Evolutionary conservation across 2,329 filamentous ascomycete genomes (phyloP).

Genomic region (Lecanicillium sp.): DNA sequence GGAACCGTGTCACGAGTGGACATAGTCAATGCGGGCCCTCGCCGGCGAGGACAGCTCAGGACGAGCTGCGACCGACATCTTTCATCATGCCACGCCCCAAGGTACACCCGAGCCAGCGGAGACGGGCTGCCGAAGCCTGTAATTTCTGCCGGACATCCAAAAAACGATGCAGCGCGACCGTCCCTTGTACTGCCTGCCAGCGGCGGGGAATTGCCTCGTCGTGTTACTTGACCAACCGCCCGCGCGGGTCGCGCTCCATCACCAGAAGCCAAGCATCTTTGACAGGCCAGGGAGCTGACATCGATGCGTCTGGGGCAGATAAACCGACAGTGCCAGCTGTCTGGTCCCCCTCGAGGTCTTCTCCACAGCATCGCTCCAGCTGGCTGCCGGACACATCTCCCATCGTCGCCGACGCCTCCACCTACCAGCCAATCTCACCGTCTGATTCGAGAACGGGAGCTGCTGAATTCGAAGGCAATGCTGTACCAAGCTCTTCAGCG

Average conservation of each 20-base stretch:
- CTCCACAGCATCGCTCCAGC: no score
- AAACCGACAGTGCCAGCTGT: no score
- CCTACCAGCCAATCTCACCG: slow-evolving; percentile 9
- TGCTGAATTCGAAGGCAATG: not conserved
- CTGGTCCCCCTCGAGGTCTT: no score
- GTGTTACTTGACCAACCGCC: slow-evolving; percentile 4
- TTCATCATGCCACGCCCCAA: slow-evolving; percentile 42
- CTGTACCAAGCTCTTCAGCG: not conserved
- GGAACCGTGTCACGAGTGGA: no score
- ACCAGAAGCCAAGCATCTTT: not conserved
- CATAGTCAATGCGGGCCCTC: no score
- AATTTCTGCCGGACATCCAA: slow-evolving; percentile 39
- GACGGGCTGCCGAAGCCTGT: slow-evolving; percentile 41
- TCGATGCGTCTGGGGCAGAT: no score
- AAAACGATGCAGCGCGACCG: slow-evolving; percentile 40
- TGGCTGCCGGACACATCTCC: no score
- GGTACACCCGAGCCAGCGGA: slow-evolving; percentile 39
- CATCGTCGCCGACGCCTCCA: no score
- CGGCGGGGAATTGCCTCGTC: slow-evolving; percentile 28
- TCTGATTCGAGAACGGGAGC: slow-evolving; percentile 9
- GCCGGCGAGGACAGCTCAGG: no score
- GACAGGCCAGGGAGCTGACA: not conserved
- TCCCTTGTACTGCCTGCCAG: slow-evolving; percentile 40
- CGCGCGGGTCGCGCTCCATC: not conserved
- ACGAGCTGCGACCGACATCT: no score